These are phyloP conservation scores for Candida nanaspora DNA, from an alignment of 805 yeast genomes.

Conservation along the genomic window DNA sequence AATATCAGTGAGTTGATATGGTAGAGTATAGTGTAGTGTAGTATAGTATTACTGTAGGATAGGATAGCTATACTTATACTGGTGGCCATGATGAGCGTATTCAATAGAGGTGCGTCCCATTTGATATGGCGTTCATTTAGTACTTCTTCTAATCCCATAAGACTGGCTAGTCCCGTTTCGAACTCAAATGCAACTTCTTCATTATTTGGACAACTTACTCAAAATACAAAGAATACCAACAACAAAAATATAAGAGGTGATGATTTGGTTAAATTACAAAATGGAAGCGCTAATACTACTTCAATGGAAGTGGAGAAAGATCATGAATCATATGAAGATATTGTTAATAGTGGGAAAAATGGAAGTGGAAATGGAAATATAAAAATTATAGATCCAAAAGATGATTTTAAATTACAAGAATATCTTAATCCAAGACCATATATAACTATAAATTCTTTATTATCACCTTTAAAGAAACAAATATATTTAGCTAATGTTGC, in stretches of 20 bases:
- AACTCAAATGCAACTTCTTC: neutral
- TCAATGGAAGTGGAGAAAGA: neutral
- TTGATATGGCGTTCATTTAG: neutral
- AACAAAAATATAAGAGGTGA: neutral
- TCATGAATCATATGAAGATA: no score
- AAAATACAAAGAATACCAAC: neutral
- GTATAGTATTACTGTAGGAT: no score
- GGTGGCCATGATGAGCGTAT: neutral
- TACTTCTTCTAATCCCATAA: neutral
- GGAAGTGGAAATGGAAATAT: constrained; percentile 5
- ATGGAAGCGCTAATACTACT: no score
- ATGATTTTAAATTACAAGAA: constrained; percentile 37
- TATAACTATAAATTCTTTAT: constrained; percentile 44
- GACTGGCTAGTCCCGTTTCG: neutral
- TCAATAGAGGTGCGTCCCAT: neutral
- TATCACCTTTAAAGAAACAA: constrained; percentile 65
- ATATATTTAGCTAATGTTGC: constrained; percentile 57
- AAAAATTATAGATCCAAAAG: constrained; percentile 16
- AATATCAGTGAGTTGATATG: no score
- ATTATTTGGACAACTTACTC: neutral
- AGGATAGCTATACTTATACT: no score
- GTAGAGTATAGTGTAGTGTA: no score
- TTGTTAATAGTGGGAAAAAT: no score
- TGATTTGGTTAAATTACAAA: neutral
- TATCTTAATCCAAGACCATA: constrained; percentile 45